Conservation (phyloP, 176 grass and related monocot genomes). For the Phragmites australis region DNA sequence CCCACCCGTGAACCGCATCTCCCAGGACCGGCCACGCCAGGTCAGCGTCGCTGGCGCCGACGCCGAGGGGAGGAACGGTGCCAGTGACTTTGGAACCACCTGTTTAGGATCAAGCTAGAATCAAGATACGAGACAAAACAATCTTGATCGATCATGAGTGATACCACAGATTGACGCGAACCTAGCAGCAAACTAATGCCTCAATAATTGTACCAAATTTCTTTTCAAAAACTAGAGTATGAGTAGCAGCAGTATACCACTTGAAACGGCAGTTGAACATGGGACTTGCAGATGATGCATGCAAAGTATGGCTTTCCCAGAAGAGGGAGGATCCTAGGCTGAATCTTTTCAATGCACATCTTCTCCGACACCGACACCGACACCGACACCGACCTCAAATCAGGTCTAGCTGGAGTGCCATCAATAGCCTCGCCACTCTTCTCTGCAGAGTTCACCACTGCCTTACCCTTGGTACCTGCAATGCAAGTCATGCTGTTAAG, state of each 20-base stretch:
- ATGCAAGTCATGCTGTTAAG: neutral
- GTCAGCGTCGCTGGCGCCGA: conserved; percentile 4
- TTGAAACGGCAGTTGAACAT: conserved; percentile 31
- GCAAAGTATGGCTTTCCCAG: conserved; percentile 45
- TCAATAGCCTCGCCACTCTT: neutral
- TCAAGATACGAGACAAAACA: too few species aligned
- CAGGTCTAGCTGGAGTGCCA: neutral
- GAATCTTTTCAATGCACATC: neutral
- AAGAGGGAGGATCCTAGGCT: conserved; percentile 31
- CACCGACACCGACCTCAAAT: neutral
- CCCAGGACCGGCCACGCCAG: conserved; percentile 36
- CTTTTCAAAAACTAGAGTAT: neutral
- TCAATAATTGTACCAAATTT: neutral
- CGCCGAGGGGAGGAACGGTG: conserved; percentile 29
- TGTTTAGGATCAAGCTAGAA: too few species aligned
- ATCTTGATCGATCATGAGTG: too few species aligned
- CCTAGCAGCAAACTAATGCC: neutral
- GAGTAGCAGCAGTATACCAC: conserved; percentile 38
- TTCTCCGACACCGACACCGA: neutral
- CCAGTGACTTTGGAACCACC: conserved; percentile 41
- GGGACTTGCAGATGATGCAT: conserved; percentile 44
- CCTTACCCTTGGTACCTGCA: neutral
- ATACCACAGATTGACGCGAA: neutral
- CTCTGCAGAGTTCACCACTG: neutral
- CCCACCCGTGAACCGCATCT: conserved; percentile 37